phyloP scores from a whole-genome alignment of 2,329 filamentous ascomycete genomes.

The Beauveria sp. region DNA sequence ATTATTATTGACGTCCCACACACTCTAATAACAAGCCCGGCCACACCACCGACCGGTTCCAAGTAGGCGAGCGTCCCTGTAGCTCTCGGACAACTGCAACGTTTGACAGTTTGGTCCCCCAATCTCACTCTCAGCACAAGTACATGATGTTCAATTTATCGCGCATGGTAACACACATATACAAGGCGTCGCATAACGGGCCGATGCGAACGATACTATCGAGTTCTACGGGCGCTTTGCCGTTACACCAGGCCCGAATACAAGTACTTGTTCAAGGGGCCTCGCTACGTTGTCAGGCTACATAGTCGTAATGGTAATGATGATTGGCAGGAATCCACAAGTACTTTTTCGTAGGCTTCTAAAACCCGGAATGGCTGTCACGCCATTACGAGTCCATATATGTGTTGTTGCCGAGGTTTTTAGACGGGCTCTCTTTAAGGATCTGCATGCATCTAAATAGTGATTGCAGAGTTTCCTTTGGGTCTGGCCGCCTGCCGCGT shows the following conservation, averaged over 20 bases:
- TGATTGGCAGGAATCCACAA: too few relatives aligned
- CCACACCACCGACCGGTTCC: neutral
- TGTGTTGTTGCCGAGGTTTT: neutral
- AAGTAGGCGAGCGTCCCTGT: neutral
- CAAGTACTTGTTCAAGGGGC: neutral
- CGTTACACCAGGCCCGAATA: neutral
- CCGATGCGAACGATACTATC: slow-evolving; percentile 2
- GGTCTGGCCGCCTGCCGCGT: neutral
- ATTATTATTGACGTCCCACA: neutral
- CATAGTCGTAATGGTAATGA: neutral
- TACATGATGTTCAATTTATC: neutral
- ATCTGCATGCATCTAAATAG: neutral
- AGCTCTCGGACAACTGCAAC: neutral
- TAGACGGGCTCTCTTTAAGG: neutral
- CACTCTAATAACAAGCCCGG: neutral
- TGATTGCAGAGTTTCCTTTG: neutral
- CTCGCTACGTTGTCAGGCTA: neutral
- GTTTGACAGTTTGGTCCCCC: neutral
- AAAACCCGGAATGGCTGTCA: neutral
- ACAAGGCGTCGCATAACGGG: slow-evolving; percentile 1
- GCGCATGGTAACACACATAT: neutral
- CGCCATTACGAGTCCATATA: neutral
- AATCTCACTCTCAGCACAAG: neutral
- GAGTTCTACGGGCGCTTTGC: neutral
- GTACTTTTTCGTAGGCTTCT: too few relatives aligned